Percentiles rank a stretch among this genome's conserved stretches.
Evolutionary conservation across 2,329 filamentous ascomycete species (phyloP).

Genomic region (Penicillium sp.): DNA sequence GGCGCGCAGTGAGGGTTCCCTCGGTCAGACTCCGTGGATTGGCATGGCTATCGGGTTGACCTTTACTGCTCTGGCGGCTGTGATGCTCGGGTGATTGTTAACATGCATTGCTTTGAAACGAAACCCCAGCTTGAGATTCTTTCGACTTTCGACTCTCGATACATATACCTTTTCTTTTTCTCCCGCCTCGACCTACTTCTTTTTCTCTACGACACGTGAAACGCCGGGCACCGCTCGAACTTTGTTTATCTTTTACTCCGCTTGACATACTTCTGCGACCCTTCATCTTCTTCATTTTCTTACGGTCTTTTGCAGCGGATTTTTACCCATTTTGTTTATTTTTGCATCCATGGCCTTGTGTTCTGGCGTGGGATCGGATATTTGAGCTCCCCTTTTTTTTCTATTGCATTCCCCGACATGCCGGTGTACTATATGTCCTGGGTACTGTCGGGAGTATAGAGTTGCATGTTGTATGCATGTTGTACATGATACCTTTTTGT

Average conservation of each 20-base stretch:
- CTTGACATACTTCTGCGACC: conserved; percentile 10
- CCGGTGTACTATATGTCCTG: conserved; percentile 4
- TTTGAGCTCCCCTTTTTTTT: conserved; percentile 11
- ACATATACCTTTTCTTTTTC: conserved; percentile 7
- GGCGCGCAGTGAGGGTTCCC: conserved; percentile 39
- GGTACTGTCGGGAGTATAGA: conserved; percentile 30
- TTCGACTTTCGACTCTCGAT: background rate
- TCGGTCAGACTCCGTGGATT: conserved; percentile 44
- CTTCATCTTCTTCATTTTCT: conserved; percentile 17
- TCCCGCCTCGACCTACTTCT: conserved; percentile 1
- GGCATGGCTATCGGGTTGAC: conserved; percentile 44
- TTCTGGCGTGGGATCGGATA: conserved; percentile 16
- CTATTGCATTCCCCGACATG: conserved; percentile 25
- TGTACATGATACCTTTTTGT: conserved; percentile 39
- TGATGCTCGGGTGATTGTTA: conserved; percentile 38
- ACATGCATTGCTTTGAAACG: background rate
- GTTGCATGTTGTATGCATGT: conserved; percentile 35
- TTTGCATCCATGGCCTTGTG: conserved; percentile 24
- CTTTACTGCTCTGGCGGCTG: conserved; percentile 40
- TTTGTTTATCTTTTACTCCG: conserved; percentile 1
- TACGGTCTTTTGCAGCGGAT: conserved; percentile 23
- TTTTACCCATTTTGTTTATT: conserved; percentile 12
- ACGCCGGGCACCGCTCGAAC: conserved; percentile 9
- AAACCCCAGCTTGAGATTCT: background rate
- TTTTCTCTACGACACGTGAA: conserved; percentile 12